Evolutionary conservation across 1,284 basidiomycete genomes (phyloP), one percentile per base, ranked within the genome.

Genomic region (Sporisorium reilianum): DNA sequence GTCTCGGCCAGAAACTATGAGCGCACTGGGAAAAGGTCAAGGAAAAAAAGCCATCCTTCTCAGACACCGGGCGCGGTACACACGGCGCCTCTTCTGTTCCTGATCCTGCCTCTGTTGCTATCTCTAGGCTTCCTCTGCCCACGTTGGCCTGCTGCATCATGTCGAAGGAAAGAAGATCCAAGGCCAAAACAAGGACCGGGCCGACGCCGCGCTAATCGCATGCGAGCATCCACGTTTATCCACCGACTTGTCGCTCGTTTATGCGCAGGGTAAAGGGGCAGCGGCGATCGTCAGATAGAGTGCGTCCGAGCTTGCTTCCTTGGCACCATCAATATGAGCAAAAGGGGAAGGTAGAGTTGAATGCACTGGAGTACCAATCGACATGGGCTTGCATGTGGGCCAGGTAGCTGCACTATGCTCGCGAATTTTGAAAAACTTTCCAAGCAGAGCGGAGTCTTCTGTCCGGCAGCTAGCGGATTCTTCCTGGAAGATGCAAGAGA

Each of bases 311-410:
- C 26, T 3, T 18, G 5, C 14, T 28, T 38, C 16, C 46, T 48
- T 20, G 46, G 45, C 18, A 41, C n/a, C 2, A 22, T 26, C 23
- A 23, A 48, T 28, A n/a, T n/a, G n/a, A n/a, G n/a, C n/a, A n/a
- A n/a, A n/a, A n/a, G n/a, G n/a, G n/a, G n/a, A 30, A 30, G 46
- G 46, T 48, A 48, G 46, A 48, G 46, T 48, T 48, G 46, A 48
- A 48, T 48, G 46, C 46, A 30, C 28, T 28, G 1, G 28, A 48
- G 26, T 30, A 48, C 46, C 46, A 28, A 48, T 48, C 46, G 46
- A 48, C 46, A 48, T 48, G 28, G 26, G 26, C 26, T n/a, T 48
- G 46, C 46, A 48, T 48, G 28, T 25, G 9, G 38, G 38, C 38
- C n/a, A 41, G 38, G 38, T 30, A 5, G 5, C 16, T 3, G 18